These are phyloP conservation scores for Murraya paniculata DNA, from an alignment of 345 rosid species.

Conservation along the genomic window DNA sequence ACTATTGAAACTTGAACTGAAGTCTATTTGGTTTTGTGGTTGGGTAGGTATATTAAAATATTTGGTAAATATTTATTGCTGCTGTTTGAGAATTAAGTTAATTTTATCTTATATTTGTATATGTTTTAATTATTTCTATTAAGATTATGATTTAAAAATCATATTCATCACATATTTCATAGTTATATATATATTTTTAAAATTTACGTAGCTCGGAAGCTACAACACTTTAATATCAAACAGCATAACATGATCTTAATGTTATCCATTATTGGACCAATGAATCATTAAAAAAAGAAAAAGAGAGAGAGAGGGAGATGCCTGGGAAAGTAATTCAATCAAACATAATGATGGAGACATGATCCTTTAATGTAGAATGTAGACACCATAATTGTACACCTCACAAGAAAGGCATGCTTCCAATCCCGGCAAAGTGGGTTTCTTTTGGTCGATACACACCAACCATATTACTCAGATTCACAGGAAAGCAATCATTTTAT, in stretches of 20 bases:
- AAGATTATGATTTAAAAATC: no score
- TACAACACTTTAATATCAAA: no score
- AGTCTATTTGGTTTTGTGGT: no score
- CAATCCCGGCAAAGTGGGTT: conserved; percentile 41
- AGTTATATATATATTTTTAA: no score
- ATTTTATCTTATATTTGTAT: no score
- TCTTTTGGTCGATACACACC: conserved; percentile 20
- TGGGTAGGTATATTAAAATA: no score
- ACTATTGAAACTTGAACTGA: neutral
- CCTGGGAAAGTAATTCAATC: neutral
- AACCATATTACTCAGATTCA: conserved; percentile 30
- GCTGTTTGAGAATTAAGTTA: no score
- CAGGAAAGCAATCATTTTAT: conserved; percentile 23
- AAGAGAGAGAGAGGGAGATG: no score
- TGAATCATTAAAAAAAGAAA: neutral
- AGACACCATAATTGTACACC: conserved; percentile 10
- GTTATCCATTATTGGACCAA: neutral
- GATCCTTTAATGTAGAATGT: neutral
- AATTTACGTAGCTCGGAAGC: neutral
- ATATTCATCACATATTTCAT: no score
- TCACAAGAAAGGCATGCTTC: conserved; percentile 32
- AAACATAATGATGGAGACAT: conserved; percentile 5
- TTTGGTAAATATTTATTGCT: no score
- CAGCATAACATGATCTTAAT: no score
- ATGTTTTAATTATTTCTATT: no score